These are phyloP conservation scores for Sugiyamaella valdiviana DNA, from an alignment of 805 yeast genomes.

Conservation along the genomic window DNA sequence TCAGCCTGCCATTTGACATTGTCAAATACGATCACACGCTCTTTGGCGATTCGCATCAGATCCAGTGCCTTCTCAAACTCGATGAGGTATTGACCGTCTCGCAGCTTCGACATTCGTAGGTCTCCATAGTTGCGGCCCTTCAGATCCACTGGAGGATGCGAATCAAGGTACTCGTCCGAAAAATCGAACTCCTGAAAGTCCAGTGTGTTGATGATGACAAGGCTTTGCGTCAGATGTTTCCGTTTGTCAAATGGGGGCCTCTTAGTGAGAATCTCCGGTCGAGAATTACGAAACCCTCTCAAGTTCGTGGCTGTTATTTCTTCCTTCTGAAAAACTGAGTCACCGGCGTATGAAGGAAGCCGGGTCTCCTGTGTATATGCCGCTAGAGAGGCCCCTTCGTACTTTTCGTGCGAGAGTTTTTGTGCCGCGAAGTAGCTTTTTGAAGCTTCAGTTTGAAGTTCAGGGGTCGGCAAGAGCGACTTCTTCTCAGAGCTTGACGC, in stretches of 20 bases:
- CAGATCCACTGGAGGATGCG: not conserved
- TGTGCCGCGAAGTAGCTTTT: too few species aligned
- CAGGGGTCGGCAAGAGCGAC: too few species aligned
- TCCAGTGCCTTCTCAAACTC: not conserved
- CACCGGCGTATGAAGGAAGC: too few species aligned
- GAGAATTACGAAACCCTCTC: not conserved
- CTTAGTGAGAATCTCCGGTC: not conserved
- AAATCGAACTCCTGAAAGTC: not conserved
- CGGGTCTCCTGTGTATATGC: too few species aligned
- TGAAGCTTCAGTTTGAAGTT: too few species aligned
- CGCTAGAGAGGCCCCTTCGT: too few species aligned
- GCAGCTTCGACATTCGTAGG: not conserved
- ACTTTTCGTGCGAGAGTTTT: too few species aligned
- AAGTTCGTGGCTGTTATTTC: too few species aligned
- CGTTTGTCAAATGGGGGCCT: not conserved
- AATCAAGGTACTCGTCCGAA: not conserved
- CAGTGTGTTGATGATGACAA: not conserved
- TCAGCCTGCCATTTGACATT: not conserved
- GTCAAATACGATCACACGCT: not conserved
- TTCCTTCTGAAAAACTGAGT: too few species aligned
- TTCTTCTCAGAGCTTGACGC: too few species aligned
- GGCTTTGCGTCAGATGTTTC: not conserved
- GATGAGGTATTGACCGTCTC: not conserved
- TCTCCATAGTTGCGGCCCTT: not conserved
- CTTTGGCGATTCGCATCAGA: not conserved